Percentiles rank a stretch among this genome's conserved stretches.
phyloP scores from a whole-genome alignment of 345 rosid genomes.

The Microthlaspi erraticum region DNA sequence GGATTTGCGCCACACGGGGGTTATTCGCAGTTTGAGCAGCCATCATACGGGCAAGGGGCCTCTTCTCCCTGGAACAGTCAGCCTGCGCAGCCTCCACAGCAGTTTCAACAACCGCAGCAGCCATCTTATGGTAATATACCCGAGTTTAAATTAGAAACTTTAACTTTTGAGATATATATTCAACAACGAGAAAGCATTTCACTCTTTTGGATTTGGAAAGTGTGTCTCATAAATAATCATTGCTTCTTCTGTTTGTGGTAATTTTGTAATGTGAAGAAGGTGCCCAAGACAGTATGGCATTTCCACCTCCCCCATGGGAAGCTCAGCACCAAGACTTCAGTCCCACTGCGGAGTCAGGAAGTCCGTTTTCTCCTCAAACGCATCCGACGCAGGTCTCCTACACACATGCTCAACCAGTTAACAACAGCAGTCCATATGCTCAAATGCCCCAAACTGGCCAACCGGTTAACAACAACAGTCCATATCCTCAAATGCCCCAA shows the following conservation, averaged over 20 bases:
- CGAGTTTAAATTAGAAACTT: slow-evolving; percentile 8
- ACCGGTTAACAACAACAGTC: slow-evolving; percentile 46
- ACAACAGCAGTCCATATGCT: slow-evolving; percentile 45
- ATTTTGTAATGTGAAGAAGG: slow-evolving; percentile 55
- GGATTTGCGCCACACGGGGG: slow-evolving; percentile 64
- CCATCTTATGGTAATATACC: slow-evolving; percentile 64
- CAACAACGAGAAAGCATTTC: slow-evolving; percentile 23
- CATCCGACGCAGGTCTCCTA: slow-evolving; percentile 58
- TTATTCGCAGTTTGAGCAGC: slow-evolving; percentile 68
- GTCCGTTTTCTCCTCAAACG: slow-evolving; percentile 67
- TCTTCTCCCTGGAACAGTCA: slow-evolving; percentile 80
- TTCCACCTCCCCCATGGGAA: slow-evolving; percentile 99
- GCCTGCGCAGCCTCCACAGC: slow-evolving; percentile 51
- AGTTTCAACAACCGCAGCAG: slow-evolving; percentile 53
- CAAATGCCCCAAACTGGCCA: slow-evolving; percentile 61
- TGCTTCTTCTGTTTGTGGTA: slow-evolving; percentile 22
- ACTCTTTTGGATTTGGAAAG: neutral
- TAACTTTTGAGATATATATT: slow-evolving; percentile 3
- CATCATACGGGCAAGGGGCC: slow-evolving; percentile 57
- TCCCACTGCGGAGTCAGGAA: slow-evolving; percentile 52
- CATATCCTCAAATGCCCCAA: slow-evolving; percentile 58
- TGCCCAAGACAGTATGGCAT: slow-evolving; percentile 57
- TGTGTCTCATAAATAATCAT: slow-evolving; percentile 16
- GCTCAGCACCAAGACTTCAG: slow-evolving; percentile 70
- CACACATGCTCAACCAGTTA: slow-evolving; percentile 52